Evolutionary conservation across 1,139 yeast species (phyloP).

Genomic region (Saccharomyces hybrid): DNA sequence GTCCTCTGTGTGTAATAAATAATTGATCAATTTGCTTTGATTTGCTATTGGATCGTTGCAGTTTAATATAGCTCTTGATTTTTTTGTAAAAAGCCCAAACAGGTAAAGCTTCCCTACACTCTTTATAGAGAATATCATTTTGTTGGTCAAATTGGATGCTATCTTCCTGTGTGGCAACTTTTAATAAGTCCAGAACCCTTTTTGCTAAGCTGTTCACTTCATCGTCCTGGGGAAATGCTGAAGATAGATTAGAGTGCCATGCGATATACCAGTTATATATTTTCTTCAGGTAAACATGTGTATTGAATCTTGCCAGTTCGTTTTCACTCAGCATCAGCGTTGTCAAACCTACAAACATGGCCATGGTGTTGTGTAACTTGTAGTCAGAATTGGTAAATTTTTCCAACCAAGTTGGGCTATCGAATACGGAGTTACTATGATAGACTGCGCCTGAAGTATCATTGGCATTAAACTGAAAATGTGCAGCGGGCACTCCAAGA

Average conservation of each 20-base stretch:
- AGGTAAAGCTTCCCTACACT: constrained; percentile 54
- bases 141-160: constrained; percentile 20
- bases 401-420: constrained; percentile 50
- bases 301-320: constrained; percentile 37
- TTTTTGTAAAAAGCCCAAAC: constrained; percentile 60
- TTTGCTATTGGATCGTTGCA: constrained; percentile 48
- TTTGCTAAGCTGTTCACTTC: constrained; percentile 11
- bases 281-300: constrained; percentile 32
- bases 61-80: constrained; percentile 47
- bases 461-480: constrained; percentile 35
- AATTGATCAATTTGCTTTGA: constrained; percentile 44
- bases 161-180: constrained; percentile 9
- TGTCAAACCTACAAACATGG: constrained; percentile 52
- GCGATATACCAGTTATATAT: constrained; percentile 15
- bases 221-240: constrained; percentile 18
- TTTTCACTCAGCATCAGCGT: constrained; percentile 46
- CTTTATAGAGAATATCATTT: constrained; percentile 34
- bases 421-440: constrained; percentile 54
- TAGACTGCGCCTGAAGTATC: constrained; percentile 34
- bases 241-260: constrained; percentile 7
- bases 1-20: constrained; percentile 30
- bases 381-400: constrained; percentile 49
- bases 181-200: constrained; percentile 10
- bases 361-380: constrained; percentile 46
- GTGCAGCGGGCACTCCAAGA: constrained; percentile 43